phyloP scores from a whole-genome alignment of 179 eudicot genomes.

The Sideroxylon spinosum region DNA sequence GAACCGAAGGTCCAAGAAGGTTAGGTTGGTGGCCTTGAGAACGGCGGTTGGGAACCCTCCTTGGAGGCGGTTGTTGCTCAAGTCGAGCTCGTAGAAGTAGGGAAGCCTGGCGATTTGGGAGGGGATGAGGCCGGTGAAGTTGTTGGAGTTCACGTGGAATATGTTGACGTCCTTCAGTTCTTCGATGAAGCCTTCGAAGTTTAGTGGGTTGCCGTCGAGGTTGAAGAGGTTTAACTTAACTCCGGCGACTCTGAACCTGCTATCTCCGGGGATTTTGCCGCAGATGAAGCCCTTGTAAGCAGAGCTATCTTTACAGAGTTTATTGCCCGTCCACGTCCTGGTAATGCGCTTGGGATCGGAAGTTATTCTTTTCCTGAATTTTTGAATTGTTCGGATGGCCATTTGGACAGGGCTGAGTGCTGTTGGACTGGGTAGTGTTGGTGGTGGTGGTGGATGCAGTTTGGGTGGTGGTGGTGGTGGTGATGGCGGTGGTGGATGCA shows the following conservation, averaged over 20 bases:
- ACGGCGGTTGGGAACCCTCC: constrained; percentile 55
- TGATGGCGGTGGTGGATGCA: not conserved
- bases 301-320: constrained; percentile 27
- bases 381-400: constrained; percentile 32
- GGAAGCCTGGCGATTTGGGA: constrained; percentile 30
- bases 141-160: constrained; percentile 70
- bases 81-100: constrained; percentile 58
- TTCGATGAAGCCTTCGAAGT: constrained; percentile 33
- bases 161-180: constrained; percentile 41
- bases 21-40: constrained; percentile 30
- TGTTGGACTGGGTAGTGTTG: not conserved
- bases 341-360: constrained; percentile 44
- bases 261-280: constrained; percentile 18
- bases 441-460: not conserved
- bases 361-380: constrained; percentile 33
- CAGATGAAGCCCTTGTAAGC: constrained; percentile 47
- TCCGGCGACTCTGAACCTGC: constrained; percentile 21
- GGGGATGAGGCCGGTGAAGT: constrained; percentile 42
- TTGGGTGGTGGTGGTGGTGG: not conserved
- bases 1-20: constrained; percentile 62
- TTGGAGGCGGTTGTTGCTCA: constrained; percentile 56
- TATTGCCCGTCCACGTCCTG: constrained; percentile 43
- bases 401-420: not conserved
- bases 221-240: constrained; percentile 43
- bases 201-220: constrained; percentile 29